Base-by-base conservation (phyloP, 2,329 filamentous ascomycete species). In the Penicillium sp. region DNA sequence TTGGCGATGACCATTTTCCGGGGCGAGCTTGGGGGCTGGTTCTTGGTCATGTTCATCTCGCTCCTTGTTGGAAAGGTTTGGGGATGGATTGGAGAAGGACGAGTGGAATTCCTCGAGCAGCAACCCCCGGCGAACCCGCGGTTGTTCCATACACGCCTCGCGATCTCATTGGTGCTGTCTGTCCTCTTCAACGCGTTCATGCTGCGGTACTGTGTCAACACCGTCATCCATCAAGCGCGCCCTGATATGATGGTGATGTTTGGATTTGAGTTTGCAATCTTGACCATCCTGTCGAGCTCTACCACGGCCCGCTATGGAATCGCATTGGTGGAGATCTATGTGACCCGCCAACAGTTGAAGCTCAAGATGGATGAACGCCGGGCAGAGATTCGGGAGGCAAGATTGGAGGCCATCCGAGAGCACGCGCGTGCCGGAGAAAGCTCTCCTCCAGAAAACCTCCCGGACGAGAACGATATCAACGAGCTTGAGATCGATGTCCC, bases 161-260 rank as follows among this genome's bases (percentile, higher is more conserved):
- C 87, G 56, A 76, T 88, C 43, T 97, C 92, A 36, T 80, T 99
- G 40, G 66, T 88, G 1, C 73, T 96, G 46, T 93, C 92, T 58
- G 81, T 96, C 52, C 61, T 85, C 13, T 97, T 96, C 75, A 51
- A 96, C 67, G 70, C 86, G 20, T 87, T 82, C 68, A 85, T 99
- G 75, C 84, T 97, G 59, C 82, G 81, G 42, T 97, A 96, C 70
- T 87, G 89, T 52, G 80, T 96, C 55, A 84, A 86, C 23, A 90
- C 88, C 0, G 92, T 97, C 26, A 85, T 97, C 43, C 86, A 89
- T 51, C 87, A 95, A 68, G 90, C 93, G 2, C 83, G 89, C n/a
- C 91, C 93, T 0, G 94, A 95, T 52, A 97, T 99, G 89, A 99
- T 97, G 91, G 91, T 99, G 57, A 97, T 99, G 91, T 99, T 99